These are phyloP conservation scores for Colletotrichum sp. DNA, from an alignment of 2,329 filamentous ascomycete genomes.

Conservation along the genomic window DNA sequence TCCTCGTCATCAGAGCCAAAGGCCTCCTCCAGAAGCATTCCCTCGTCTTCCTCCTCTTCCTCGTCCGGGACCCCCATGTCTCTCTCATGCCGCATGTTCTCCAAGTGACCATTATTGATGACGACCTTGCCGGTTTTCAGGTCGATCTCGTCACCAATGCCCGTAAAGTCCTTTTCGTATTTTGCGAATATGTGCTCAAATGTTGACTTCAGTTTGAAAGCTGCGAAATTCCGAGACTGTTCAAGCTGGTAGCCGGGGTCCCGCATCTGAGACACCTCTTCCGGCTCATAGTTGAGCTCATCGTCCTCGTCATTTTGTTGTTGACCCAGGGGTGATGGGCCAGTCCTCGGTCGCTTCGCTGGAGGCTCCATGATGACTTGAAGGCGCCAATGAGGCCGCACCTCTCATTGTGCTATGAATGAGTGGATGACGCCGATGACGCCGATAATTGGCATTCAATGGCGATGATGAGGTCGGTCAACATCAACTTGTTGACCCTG, in stretches of 20 bases:
- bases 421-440: not conserved
- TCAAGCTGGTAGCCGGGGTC: slow-evolving; percentile 63
- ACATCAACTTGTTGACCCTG: not conserved
- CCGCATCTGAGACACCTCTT: slow-evolving; percentile 49
- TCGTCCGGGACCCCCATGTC: slow-evolving; percentile 39
- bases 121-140: slow-evolving; percentile 79
- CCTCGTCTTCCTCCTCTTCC: slow-evolving; percentile 40
- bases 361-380: slow-evolving; percentile 57
- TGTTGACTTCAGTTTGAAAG: slow-evolving; percentile 75
- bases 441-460: not conserved
- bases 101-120: slow-evolving; percentile 89
- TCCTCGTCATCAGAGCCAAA: slow-evolving; percentile 27
- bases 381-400: not conserved
- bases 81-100: slow-evolving; percentile 62
- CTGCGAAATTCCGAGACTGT: slow-evolving; percentile 67
- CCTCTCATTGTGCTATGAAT: not conserved
- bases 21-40: slow-evolving; percentile 31
- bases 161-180: slow-evolving; percentile 82
- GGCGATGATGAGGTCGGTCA: not conserved
- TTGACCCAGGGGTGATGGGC: slow-evolving; percentile 39
- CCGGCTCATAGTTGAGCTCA: slow-evolving; percentile 51
- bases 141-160: slow-evolving; percentile 89
- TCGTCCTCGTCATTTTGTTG: slow-evolving; percentile 44
- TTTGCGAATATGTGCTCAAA: slow-evolving; percentile 92
- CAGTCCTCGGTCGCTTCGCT: slow-evolving; percentile 64